Base-by-base conservation (phyloP, 495 filamentous ascomycete species). In the Penicillium odoratum region DNA sequence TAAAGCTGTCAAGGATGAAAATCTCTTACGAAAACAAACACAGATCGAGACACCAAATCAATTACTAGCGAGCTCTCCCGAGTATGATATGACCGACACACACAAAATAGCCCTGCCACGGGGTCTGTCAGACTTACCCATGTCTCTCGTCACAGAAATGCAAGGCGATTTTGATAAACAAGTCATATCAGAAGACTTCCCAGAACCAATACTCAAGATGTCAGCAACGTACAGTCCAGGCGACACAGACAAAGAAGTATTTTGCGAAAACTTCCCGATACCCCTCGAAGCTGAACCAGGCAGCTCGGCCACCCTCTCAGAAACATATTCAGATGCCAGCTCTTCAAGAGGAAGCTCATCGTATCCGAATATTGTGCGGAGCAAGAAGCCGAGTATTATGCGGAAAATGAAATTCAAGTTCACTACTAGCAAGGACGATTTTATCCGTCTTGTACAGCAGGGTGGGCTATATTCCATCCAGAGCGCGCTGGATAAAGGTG, bases 401-500 rank as follows among this genome's bases (percentile, higher is more conserved):
- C 56, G 50, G 44, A 56, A 58, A 16, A 51, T 67, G 21, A 36
- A 61, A 15, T 64, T 51, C 52, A 48, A 56, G 30, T 16, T 61
- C 1, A 61, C 36, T 2, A 52, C 21, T 15, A 53, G 50, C 21
- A 64, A 59, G 51, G 43, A 59, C 16, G 26, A 49, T 34, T 61
- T 67, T 13, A 55, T 67, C 7, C 25, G 38, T 2, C 11, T 57
- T 29, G 54, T 67, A 13, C 49, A 55, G 44, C 31, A 42, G 31
- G 58, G 50, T 21, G 48, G 44, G 4, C 18, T 45, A 5, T 28
- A 45, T 10, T 15, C 55, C 4, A 38, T 67, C 2, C 54, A 59
- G 43, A 29, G 28, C 4, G 50, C 59, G 8, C 55, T 81, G 7
- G 56, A 70, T 11, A 71, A 69, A 54, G 74, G 70, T 1, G 76